Base-by-base conservation (phyloP, 352 stramenopile genomes). In the Halophytophthora polymorphica region DNA sequence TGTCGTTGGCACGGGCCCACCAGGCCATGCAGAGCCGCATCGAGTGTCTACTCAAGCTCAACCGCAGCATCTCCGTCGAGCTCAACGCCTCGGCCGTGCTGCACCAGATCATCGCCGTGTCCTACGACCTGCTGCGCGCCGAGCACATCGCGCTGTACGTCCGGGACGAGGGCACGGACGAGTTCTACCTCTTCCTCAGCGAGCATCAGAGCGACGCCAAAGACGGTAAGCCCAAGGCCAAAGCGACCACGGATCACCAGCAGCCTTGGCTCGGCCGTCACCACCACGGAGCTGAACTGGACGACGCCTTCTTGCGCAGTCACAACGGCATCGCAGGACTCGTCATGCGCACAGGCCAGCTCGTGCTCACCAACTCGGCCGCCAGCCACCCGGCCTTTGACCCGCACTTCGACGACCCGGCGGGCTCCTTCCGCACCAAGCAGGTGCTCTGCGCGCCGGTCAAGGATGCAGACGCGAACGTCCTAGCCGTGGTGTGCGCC, bases 41-140 rank as follows among this genome's bases (percentile, higher is more conserved):
- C 54, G 74, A 90, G 38, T 78, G 78, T 29, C 58, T 90, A 8
- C 63, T 90, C 11, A 87, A 87, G 50, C 61, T 90, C 37, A 77
- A 88, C 43, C 76, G 73, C 42, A 90, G 85, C 47, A 90, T 88
- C 45, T 79, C 79, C 8, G 73, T 80, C 39, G 76, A 90, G 39
- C 52, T 73, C 21, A 70, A 75, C 15, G 70, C 79, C 6, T 85
- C 71, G 2, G 46, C 61, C 2, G 76, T 90, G 34, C 58, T 90
- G 1, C 71, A 83, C 38, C 76, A 90, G 39, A 76, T 88, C 19
- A 69, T 90, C 8, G 69, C 74, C 0, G 79, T 90, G 6, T 81
- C 66, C 22, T 77, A 90, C 34, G 76, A 90, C 45, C 63, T 88
- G 18, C 60, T 90, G 0, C 62, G 59, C 21, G 73, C 73, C 2